Conservation (phyloP, 345 rosid genomes). For the Lagerstroemia speciosa region DNA sequence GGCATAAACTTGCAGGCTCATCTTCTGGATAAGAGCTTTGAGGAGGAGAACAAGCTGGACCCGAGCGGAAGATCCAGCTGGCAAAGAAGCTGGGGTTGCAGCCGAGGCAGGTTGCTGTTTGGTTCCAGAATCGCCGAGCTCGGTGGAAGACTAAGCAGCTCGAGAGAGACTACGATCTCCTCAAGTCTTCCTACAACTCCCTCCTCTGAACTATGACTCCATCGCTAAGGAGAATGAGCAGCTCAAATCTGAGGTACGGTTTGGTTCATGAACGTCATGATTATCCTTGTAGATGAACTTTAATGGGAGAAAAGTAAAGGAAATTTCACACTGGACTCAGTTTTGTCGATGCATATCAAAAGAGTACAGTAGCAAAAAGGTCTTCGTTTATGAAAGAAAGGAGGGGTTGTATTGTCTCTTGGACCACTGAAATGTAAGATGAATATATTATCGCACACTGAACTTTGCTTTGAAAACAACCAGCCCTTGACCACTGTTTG, state of each 20-base stretch:
- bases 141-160: slow-evolving; percentile 95
- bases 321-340: neutral
- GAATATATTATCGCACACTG: neutral
- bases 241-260: slow-evolving; percentile 68
- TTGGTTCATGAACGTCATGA: neutral
- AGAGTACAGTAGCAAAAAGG: neutral
- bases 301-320: no score
- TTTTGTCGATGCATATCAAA: neutral
- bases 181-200: slow-evolving; percentile 71
- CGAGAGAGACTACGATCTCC: slow-evolving; percentile 71
- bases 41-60: slow-evolving; percentile 94
- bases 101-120: slow-evolving; percentile 90
- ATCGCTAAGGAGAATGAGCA: slow-evolving; percentile 45
- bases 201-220: slow-evolving; percentile 53
- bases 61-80: slow-evolving; percentile 69
- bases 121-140: slow-evolving; percentile 98
- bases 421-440: neutral
- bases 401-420: neutral
- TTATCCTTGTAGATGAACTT: neutral
- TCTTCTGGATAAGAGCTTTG: slow-evolving; percentile 87
- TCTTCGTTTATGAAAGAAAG: no score
- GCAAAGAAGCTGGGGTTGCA: slow-evolving; percentile 87
- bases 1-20: slow-evolving; percentile 33
- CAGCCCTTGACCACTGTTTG: neutral
- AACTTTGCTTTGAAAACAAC: neutral